Base-by-base conservation (phyloP, 331 rosid species). In the Rosa hybrid region DNA sequence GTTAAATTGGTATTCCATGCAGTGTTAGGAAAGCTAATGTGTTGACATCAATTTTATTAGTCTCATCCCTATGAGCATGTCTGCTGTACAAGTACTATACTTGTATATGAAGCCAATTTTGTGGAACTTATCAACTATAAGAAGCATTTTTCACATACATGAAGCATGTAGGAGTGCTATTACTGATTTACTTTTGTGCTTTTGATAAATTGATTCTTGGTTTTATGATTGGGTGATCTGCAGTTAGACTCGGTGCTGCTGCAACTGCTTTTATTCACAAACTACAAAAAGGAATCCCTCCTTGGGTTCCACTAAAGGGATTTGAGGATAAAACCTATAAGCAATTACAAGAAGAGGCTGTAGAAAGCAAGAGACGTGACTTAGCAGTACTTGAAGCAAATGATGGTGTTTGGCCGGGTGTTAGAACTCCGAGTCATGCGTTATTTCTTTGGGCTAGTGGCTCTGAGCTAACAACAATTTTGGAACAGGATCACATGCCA, bases 401-500 rank as follows among this genome's bases (percentile, higher is more conserved):
- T 57, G 92, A 74, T 50, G 98, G 97, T 53, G 23, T 93, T 80
- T 96, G 99, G 97, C 98, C 99, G 1, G 98, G 99, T 59, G 96
- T 85, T 78, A 87, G 88, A 90, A 93, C 73, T 78, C 98, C 99
- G 13, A 91, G 98, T 80, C 93, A 96, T 86, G 93, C 94, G 8
- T 80, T 93, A 49, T 96, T 96, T 87, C 96, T 96, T 80, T 96
- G 99, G 99, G 97, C 99, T 82, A 88, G 99, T 82, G 99, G 99
- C 79, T 72, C 98, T 78, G 97, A 96, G 81, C 82, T 93, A 77
- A 96, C 98, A 45, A 76, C 93, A 67, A 80, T 84, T 38, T 80
- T 95, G 86, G 98, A 91, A 84, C 79, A 86, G 85, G 99, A 95
- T 82, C 99, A 96, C 89, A 93, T 93, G 97, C 99, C 99, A 79